Evolutionary conservation across 176 grass and related monocot genomes (phyloP).

Genomic region (Hordeum marinum): DNA sequence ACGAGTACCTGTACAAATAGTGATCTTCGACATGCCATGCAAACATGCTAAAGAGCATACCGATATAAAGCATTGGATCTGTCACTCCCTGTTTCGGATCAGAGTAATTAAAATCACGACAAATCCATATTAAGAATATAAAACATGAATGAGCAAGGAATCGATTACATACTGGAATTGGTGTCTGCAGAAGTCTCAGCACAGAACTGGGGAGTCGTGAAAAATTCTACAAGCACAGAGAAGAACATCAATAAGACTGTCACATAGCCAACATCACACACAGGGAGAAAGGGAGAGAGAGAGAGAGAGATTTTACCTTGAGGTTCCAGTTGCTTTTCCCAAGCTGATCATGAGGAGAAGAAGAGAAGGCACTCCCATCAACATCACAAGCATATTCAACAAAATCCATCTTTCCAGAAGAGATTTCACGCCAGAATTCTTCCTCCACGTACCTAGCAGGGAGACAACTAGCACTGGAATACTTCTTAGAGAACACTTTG

Average conservation of each 20-base stretch:
- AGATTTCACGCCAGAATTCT: slow-evolving; percentile 97
- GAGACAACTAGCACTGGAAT: slow-evolving; percentile 76
- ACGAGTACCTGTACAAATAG: slow-evolving; percentile 85
- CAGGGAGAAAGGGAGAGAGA: not conserved
- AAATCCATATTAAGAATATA: not conserved
- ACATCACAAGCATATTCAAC: slow-evolving; percentile 99
- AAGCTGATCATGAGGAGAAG: slow-evolving; percentile 71
- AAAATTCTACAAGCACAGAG: slow-evolving; percentile 54
- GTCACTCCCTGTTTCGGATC: slow-evolving; percentile 81
- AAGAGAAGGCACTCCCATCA: slow-evolving; percentile 98
- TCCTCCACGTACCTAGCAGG: slow-evolving; percentile 83
- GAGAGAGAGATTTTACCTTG: slow-evolving; percentile 47
- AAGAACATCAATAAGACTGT: slow-evolving; percentile 6
- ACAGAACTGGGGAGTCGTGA: slow-evolving; percentile 74
- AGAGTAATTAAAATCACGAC: slow-evolving; percentile 20
- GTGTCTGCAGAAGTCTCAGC: slow-evolving; percentile 64
- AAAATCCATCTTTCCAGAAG: slow-evolving; percentile 86
- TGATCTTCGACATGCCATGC: slow-evolving; percentile 99
- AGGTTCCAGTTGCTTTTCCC: slow-evolving; percentile 95
- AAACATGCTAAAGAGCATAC: slow-evolving; percentile 99
- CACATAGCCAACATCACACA: not conserved
- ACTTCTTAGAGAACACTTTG: slow-evolving; percentile 86
- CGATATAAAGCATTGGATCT: slow-evolving; percentile 99
- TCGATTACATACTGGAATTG: slow-evolving; percentile 75
- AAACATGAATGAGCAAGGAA: not conserved